Conservation (phyloP, 192 early-diverging fungal genomes). For the Coemansia reversa region DNA sequence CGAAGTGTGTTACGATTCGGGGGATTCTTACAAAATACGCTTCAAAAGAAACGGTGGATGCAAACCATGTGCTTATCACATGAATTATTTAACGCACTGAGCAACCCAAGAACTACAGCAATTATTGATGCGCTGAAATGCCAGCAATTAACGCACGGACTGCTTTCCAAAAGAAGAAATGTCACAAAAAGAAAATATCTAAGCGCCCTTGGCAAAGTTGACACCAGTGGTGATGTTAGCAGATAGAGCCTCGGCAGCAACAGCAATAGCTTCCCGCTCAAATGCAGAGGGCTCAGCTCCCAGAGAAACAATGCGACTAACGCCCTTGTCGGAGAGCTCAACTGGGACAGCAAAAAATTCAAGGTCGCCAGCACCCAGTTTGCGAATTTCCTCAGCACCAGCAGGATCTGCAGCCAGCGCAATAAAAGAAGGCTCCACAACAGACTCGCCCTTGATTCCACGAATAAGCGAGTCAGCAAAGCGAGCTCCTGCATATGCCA, state of each 20-base stretch:
- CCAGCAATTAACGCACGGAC: too few species aligned
- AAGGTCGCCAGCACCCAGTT: conserved; percentile 58
- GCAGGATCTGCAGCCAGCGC: conserved; percentile 54
- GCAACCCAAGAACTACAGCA: too few species aligned
- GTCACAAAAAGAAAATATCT: conserved; percentile 10
- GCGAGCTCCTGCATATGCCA: conserved; percentile 87
- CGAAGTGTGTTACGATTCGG: too few species aligned
- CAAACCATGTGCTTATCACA: too few species aligned
- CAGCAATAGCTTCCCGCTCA: conserved; percentile 77
- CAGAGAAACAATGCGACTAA: conserved; percentile 82
- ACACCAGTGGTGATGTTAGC: conserved; percentile 88
- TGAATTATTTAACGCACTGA: too few species aligned
- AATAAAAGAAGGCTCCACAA: conserved; percentile 83
- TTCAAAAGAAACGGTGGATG: too few species aligned
- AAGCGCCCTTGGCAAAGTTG: conserved; percentile 64
- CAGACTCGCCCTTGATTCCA: conserved; percentile 66
- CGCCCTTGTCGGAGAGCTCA: conserved; percentile 73
- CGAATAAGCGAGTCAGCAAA: conserved; percentile 88
- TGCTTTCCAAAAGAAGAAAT: too few species aligned
- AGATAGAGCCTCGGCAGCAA: conserved; percentile 79
- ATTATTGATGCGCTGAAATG: too few species aligned
- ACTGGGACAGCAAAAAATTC: conserved; percentile 75
- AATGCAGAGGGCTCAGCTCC: conserved; percentile 60
- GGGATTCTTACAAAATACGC: too few species aligned
- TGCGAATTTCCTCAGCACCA: conserved; percentile 50